Conservation (phyloP, 2,329 filamentous ascomycete genomes). For the Colletotrichum phormii region DNA sequence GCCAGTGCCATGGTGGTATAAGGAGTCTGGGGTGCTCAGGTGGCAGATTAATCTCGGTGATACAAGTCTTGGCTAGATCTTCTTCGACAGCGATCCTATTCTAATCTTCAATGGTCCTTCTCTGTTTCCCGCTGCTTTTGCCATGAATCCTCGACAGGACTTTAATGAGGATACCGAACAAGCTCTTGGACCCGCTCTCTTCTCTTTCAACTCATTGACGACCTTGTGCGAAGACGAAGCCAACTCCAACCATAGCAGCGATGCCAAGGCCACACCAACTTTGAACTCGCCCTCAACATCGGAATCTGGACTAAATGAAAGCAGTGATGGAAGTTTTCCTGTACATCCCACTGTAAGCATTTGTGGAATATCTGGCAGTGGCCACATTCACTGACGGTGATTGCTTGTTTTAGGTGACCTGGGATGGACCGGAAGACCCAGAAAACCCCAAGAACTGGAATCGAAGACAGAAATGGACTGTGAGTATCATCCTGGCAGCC, state of each 20-base stretch:
- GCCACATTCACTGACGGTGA: not conserved
- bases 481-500: not conserved
- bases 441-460: slow-evolving; percentile 53
- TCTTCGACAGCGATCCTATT: not conserved
- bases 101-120: not conserved
- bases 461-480: slow-evolving; percentile 55
- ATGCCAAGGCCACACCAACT: not conserved
- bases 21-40: not conserved
- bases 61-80: not conserved
- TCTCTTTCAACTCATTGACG: not conserved
- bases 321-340: not conserved
- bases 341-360: not conserved
- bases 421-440: slow-evolving; percentile 53
- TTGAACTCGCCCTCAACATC: not conserved
- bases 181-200: not conserved
- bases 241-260: not conserved
- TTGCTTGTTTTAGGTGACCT: not conserved
- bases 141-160: not conserved
- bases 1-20: not conserved
- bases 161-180: not conserved
- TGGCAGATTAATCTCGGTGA: not conserved
- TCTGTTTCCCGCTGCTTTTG: not conserved
- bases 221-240: not conserved
- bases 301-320: not conserved
- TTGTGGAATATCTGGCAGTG: not conserved